Percentiles rank a stretch among this genome's conserved stretches.
Conservation (phyloP, 352 stramenopile species). For the Pythium phragmitis region DNA sequence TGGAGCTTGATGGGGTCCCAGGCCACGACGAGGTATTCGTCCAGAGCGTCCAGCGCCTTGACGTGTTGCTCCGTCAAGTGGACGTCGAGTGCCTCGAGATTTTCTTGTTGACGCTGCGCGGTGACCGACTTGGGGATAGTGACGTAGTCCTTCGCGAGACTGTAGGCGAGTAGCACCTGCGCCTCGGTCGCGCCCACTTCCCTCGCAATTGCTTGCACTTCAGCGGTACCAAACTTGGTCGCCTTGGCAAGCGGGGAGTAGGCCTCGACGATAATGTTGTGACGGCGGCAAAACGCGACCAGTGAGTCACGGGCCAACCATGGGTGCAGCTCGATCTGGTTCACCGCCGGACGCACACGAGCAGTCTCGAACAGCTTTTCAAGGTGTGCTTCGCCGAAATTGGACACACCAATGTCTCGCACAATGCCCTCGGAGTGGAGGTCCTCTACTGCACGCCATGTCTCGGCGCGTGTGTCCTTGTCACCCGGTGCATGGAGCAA, state of each 20-base stretch:
- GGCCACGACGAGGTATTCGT: constrained; percentile 44
- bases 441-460: constrained; percentile 49
- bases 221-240: constrained; percentile 32
- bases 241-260: constrained; percentile 53
- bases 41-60: constrained; percentile 34
- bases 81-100: constrained; percentile 37
- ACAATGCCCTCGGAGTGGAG: constrained; percentile 51
- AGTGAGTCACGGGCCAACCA: constrained; percentile 55
- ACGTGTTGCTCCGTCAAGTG: constrained; percentile 38
- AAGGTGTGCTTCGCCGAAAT: constrained; percentile 80
- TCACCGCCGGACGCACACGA: constrained; percentile 52
- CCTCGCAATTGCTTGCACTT: constrained; percentile 33
- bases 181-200: constrained; percentile 34
- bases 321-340: constrained; percentile 80
- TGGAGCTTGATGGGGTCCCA: constrained; percentile 54
- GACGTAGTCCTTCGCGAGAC: constrained; percentile 53
- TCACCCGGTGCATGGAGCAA: constrained; percentile 68
- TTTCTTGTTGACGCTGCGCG: constrained; percentile 43
- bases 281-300: constrained; percentile 50
- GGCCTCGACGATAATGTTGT: constrained; percentile 45
- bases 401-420: constrained; percentile 85
- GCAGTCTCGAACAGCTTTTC: constrained; percentile 65
- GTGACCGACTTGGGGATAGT: constrained; percentile 60
- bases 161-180: constrained; percentile 52
- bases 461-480: constrained; percentile 36